Evolutionary conservation across 352 stramenopile genomes (phyloP).

Genomic region (Peronospora belbahrii): DNA sequence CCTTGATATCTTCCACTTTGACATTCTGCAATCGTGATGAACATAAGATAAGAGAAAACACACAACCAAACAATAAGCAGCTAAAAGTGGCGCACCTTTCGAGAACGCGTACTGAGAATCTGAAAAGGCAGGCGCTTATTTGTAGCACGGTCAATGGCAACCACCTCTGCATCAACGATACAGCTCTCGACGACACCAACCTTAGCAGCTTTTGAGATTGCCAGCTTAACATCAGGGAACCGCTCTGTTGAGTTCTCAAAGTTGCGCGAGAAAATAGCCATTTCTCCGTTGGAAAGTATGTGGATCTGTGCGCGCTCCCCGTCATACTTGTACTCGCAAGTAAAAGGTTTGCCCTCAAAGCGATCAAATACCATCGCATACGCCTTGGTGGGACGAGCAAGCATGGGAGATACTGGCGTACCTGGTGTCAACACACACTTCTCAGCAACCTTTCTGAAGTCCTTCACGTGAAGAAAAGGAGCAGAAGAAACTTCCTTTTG

Average conservation of each 20-base stretch:
- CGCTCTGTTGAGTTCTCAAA: slow-evolving; percentile 97
- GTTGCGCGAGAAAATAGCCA: slow-evolving; percentile 98
- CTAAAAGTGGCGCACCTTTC: slow-evolving; percentile 58
- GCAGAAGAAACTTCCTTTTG: slow-evolving; percentile 32
- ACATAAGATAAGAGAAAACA: slow-evolving; percentile 5
- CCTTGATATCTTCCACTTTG: slow-evolving; percentile 86
- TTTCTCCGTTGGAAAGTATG: slow-evolving; percentile 79
- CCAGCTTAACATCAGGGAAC: slow-evolving; percentile 89
- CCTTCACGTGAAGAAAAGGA: slow-evolving; percentile 41
- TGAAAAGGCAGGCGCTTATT: slow-evolving; percentile 98
- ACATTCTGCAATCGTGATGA: slow-evolving; percentile 42
- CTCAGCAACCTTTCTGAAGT: slow-evolving; percentile 51
- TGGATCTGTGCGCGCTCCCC: slow-evolving; percentile 96
- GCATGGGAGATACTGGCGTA: slow-evolving; percentile 98
- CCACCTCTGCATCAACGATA: slow-evolving; percentile 98
- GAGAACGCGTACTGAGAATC: slow-evolving; percentile 94
- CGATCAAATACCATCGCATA: slow-evolving; percentile 95
- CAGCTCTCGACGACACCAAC: slow-evolving; percentile 72
- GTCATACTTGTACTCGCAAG: slow-evolving; percentile 99
- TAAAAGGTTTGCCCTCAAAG: slow-evolving; percentile 93
- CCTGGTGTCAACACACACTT: slow-evolving; percentile 90
- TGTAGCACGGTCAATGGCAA: slow-evolving; percentile 94
- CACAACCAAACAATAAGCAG: slow-evolving; percentile 5
- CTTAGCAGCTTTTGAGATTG: slow-evolving; percentile 57
- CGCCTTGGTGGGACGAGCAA: slow-evolving; percentile 96